A percentile compares a stretch with the other conserved stretches of the same genome.
Conservation (phyloP, 805 yeast species). For the Isabelozyma heimii region DNA sequence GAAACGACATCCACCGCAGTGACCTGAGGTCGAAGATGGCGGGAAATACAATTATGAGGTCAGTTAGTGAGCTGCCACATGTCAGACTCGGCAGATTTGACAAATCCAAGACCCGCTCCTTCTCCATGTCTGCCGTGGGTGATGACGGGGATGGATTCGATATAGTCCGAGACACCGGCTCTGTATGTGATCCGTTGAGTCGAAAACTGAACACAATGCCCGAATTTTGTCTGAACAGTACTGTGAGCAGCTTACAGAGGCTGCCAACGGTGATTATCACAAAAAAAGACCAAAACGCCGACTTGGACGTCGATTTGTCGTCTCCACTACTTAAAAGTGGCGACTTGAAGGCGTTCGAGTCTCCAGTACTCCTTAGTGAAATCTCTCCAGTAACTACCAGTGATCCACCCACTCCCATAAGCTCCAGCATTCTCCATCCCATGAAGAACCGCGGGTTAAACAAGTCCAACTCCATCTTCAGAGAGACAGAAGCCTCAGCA, state of each 20-base stretch:
- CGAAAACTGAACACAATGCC: neutral
- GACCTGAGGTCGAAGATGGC: neutral
- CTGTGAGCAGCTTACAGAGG: neutral
- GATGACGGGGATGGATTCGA: neutral
- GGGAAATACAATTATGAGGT: neutral
- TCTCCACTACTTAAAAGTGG: neutral
- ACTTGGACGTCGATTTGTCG: neutral
- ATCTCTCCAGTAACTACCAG: slow-evolving; percentile 7
- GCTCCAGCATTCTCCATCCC: slow-evolving; percentile 11
- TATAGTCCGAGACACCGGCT: neutral
- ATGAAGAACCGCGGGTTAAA: slow-evolving; percentile 7
- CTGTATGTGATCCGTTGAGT: neutral
- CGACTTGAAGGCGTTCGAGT: neutral
- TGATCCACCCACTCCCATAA: neutral
- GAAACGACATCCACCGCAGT: neutral
- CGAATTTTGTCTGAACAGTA: neutral
- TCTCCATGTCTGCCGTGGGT: neutral
- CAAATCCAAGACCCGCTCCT: neutral
- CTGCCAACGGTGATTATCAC: neutral
- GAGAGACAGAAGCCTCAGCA: slow-evolving; percentile 9
- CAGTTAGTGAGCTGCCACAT: neutral
- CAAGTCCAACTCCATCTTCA: slow-evolving; percentile 9
- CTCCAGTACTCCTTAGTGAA: slow-evolving; percentile 3
- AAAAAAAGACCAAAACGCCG: neutral
- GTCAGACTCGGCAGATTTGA: neutral